A percentile compares a stretch with the other conserved stretches of the same genome.
These are phyloP conservation scores for Pouteria glomerata DNA, from an alignment of 148 eudicot genomes.

Conservation along the genomic window DNA sequence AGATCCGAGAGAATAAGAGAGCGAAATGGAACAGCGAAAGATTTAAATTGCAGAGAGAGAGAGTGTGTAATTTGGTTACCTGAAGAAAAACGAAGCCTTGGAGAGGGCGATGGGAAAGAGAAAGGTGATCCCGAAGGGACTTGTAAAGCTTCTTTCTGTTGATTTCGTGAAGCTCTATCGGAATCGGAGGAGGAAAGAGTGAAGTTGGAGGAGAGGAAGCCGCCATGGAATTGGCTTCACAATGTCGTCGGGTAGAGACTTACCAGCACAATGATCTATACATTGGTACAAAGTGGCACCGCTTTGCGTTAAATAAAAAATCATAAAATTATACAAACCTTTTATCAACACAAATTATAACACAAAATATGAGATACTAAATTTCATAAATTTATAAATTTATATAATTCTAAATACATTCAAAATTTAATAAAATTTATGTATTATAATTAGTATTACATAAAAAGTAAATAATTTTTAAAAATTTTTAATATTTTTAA, in stretches of 20 bases:
- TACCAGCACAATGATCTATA: too few species aligned
- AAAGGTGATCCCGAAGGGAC: conserved; percentile 53
- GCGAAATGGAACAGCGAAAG: not conserved
- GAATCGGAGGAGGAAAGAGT: conserved; percentile 54
- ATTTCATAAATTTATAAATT: too few species aligned
- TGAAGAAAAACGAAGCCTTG: conserved; percentile 72
- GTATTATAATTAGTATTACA: too few species aligned
- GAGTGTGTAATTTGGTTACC: conserved; percentile 25
- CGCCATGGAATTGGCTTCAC: conserved; percentile 36
- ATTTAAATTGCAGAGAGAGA: not conserved
- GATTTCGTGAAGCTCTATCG: conserved; percentile 52
- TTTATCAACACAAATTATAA: too few species aligned
- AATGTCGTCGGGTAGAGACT: conserved; percentile 16
- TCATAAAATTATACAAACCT: too few species aligned
- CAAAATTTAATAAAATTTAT: too few species aligned
- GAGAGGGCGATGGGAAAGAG: conserved; percentile 41
- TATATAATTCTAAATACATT: too few species aligned
- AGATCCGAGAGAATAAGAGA: not conserved
- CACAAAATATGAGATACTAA: too few species aligned
- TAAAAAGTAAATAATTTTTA: too few species aligned
- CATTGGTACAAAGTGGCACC: too few species aligned
- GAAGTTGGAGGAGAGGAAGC: conserved; percentile 28
- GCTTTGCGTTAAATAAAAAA: too few species aligned
- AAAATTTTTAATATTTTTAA: too few species aligned
- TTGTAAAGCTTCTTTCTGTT: conserved; percentile 60